phyloP scores from a whole-genome alignment of 768 basidiomycete species.

The Auriscalpium vulgare region DNA sequence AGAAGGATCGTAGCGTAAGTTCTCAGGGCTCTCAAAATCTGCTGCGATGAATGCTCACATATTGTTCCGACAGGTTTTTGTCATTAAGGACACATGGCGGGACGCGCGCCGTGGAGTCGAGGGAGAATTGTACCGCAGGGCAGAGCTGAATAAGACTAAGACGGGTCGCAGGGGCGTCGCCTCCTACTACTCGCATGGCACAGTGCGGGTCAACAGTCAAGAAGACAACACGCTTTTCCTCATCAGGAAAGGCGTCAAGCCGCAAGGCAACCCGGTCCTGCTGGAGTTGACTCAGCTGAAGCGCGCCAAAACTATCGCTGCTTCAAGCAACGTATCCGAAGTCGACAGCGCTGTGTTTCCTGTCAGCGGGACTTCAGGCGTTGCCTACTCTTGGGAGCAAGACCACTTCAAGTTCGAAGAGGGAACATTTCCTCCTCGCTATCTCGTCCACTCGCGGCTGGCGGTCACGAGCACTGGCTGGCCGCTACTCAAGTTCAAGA shows the following conservation, averaged over 20 bases:
- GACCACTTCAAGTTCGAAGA: background rate
- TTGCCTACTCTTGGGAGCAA: background rate
- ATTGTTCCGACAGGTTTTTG: background rate
- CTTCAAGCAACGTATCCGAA: no score
- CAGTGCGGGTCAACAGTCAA: background rate
- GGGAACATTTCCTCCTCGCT: background rate
- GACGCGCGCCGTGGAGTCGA: background rate
- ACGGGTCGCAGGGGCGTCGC: background rate
- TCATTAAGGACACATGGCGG: background rate
- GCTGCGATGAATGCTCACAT: background rate
- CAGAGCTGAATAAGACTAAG: background rate
- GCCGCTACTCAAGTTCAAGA: background rate
- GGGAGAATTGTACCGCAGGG: background rate
- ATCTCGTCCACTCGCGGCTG: background rate
- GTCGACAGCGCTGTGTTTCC: background rate
- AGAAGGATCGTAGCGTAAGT: background rate
- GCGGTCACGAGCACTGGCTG: background rate
- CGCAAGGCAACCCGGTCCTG: background rate
- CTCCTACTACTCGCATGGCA: background rate
- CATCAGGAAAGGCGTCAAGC: background rate
- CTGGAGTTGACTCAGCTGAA: background rate
- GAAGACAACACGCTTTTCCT: background rate
- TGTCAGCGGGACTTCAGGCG: no score
- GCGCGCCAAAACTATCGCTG: no score
- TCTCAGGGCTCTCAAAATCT: background rate